Percentiles rank a stretch among this genome's conserved stretches.
Evolutionary conservation across 345 rosid genomes (phyloP).

Genomic region (Gossypioides kirkii): DNA sequence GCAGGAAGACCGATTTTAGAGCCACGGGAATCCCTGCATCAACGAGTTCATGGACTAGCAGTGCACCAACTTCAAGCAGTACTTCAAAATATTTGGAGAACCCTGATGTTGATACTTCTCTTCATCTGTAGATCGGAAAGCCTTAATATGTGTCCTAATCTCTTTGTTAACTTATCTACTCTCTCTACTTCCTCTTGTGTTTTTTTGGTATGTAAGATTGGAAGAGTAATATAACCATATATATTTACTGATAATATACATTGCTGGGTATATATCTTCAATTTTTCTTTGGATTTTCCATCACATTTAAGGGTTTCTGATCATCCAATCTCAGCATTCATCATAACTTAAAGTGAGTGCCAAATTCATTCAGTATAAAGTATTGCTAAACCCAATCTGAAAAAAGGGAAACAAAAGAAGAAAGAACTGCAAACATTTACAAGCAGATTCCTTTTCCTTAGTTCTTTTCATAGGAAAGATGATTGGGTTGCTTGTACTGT

Average conservation of each 20-base stretch:
- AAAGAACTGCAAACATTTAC: background rate
- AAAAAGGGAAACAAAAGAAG: no score
- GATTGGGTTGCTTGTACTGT: conserved; percentile 1
- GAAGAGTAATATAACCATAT: conserved; percentile 5
- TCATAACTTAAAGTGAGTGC: background rate
- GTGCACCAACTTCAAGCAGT: conserved; percentile 15
- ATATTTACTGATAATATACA: background rate
- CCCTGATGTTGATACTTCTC: conserved; percentile 75
- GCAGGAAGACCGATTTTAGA: conserved; percentile 16
- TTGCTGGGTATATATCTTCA: background rate
- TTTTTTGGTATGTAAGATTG: background rate
- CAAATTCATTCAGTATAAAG: background rate
- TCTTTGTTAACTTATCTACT: background rate
- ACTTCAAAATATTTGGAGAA: conserved; percentile 32
- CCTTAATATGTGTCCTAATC: background rate
- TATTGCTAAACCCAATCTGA: background rate
- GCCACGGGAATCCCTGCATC: conserved; percentile 15
- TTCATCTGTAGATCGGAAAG: conserved; percentile 45
- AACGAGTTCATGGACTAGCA: conserved; percentile 29
- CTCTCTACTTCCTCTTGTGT: background rate
- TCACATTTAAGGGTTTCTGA: background rate
- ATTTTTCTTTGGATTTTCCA: background rate
- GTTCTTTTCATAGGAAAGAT: background rate
- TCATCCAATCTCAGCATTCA: background rate
- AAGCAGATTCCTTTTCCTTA: background rate